phyloP scores from a whole-genome alignment of 129 eudicot species.

The Tagetes erecta region DNA sequence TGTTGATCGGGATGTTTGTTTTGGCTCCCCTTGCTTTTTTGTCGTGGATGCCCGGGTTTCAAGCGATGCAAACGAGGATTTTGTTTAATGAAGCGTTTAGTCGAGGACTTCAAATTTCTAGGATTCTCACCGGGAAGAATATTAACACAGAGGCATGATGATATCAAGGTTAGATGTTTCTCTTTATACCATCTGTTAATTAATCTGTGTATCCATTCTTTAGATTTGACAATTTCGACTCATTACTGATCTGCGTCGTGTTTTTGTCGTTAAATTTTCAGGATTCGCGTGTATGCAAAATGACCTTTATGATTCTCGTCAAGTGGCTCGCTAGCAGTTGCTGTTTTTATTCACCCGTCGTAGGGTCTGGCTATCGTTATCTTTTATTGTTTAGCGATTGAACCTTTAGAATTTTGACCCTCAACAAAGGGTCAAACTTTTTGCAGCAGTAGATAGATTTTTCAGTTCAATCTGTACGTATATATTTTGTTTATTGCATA shows the following conservation, averaged over 20 bases:
- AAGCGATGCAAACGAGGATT: conserved; percentile 91
- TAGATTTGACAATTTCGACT: not conserved
- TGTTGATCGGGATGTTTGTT: conserved; percentile 70
- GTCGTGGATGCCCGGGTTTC: conserved; percentile 98
- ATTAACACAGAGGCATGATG: conserved; percentile 44
- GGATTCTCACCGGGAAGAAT: conserved; percentile 75
- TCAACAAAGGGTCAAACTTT: not conserved
- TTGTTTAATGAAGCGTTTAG: conserved; percentile 88
- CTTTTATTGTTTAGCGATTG: not conserved
- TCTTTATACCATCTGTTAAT: too few relatives aligned
- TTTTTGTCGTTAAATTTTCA: not conserved
- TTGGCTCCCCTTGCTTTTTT: conserved; percentile 81
- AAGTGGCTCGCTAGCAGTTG: conserved; percentile 7
- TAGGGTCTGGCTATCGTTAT: conserved; percentile 7
- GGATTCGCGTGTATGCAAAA: conserved; percentile 6
- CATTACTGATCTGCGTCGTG: not conserved
- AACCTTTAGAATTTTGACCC: not conserved
- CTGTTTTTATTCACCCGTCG: not conserved
- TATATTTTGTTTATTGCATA: not conserved
- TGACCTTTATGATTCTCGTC: not conserved
- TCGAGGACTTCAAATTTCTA: conserved; percentile 89
- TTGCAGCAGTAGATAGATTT: not conserved
- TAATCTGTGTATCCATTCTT: not conserved
- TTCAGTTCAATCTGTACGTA: conserved; percentile 8
- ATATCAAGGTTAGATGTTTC: conserved; percentile 42